phyloP scores from a whole-genome alignment of 164 flowering plant species.

The Vitis rotundifolia region DNA sequence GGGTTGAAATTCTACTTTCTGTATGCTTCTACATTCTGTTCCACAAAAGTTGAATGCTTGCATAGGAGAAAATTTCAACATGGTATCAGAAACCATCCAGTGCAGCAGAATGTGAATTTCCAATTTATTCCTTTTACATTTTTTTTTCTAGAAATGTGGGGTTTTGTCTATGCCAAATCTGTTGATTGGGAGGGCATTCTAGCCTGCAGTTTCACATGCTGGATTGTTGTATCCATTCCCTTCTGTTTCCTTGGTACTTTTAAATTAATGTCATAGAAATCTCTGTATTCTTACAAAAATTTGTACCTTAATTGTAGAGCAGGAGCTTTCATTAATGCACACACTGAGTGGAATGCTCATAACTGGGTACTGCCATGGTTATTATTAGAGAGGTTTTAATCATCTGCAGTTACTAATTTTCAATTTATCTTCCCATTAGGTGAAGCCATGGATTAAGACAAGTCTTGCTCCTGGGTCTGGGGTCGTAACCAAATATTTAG shows the following conservation, averaged over 20 bases:
- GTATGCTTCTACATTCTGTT: too few species aligned
- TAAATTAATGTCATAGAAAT: neutral
- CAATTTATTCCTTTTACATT: neutral
- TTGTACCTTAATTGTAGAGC: neutral
- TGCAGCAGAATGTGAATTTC: neutral
- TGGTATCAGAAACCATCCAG: neutral
- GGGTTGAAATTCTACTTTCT: too few species aligned
- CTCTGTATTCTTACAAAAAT: neutral
- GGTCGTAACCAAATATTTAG: conserved; percentile 83
- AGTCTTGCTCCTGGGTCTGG: conserved; percentile 95
- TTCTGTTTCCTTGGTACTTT: neutral
- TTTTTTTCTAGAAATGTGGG: too few species aligned
- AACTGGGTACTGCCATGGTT: neutral
- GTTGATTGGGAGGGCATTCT: too few species aligned
- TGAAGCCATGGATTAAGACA: conserved; percentile 88
- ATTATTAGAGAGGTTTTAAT: neutral
- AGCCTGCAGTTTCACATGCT: too few species aligned
- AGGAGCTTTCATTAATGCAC: neutral
- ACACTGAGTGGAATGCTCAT: neutral
- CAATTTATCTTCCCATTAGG: conserved; percentile 35
- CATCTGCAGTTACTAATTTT: neutral
- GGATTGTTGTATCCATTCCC: neutral
- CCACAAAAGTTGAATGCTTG: too few species aligned
- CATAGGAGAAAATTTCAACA: neutral
- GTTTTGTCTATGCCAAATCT: too few species aligned